Evolutionary conservation across 192 early-diverging fungal genomes (phyloP).

Genomic region (Diversispora epigaea): DNA sequence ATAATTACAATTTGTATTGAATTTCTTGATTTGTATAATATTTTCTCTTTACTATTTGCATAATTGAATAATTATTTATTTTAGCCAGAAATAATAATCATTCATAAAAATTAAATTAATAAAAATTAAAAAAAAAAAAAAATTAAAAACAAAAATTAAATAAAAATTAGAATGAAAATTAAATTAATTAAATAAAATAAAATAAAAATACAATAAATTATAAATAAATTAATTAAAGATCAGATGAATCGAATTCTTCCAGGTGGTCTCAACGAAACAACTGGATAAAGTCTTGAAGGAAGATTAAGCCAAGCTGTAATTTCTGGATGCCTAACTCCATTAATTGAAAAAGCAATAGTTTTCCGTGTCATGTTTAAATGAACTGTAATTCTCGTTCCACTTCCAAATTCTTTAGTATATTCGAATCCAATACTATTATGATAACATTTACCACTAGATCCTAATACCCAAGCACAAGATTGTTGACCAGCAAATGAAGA

Average conservation of each 20-base stretch:
- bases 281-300: slow-evolving; percentile 23
- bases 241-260: background rate
- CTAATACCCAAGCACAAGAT: slow-evolving; percentile 6
- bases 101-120: too few species aligned
- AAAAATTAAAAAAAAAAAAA: too few species aligned
- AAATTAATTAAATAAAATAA: too few species aligned
- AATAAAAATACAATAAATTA: too few species aligned
- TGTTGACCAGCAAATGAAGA: background rate
- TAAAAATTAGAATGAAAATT: too few species aligned
- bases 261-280: slow-evolving; percentile 6
- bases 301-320: slow-evolving; percentile 11
- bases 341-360: slow-evolving; percentile 23
- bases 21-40: too few species aligned
- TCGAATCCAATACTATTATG: background rate
- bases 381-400: slow-evolving; percentile 12
- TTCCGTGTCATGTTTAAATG: slow-evolving; percentile 27
- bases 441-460: background rate
- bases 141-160: too few species aligned
- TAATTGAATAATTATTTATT: too few species aligned
- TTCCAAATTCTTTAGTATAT: slow-evolving; percentile 9
- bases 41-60: too few species aligned
- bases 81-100: too few species aligned
- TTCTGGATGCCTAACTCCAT: slow-evolving; percentile 10
- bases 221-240: too few species aligned
- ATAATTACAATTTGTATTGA: too few species aligned